Evolutionary conservation across 2,329 filamentous ascomycete species (phyloP).

Genomic region (Venturia aucupariae): DNA sequence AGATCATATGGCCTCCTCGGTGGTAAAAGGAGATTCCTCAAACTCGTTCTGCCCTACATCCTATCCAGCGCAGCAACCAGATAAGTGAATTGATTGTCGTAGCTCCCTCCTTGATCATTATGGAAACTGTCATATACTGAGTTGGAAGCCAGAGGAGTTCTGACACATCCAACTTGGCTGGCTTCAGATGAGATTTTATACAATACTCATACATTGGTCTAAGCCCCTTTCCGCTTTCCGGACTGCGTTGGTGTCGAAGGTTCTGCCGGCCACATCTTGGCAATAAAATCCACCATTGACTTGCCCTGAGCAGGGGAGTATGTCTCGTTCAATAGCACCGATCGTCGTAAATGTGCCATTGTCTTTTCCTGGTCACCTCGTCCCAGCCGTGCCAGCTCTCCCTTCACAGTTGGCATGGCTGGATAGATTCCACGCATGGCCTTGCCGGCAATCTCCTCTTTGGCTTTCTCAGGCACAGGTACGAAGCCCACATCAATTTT

Average conservation of each 20-base stretch:
- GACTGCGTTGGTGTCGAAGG: not conserved
- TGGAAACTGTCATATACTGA: not conserved
- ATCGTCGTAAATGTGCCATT: slow-evolving; percentile 3
- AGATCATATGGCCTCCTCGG: no score
- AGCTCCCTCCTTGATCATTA: not conserved
- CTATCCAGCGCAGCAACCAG: not conserved
- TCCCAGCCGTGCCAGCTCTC: not conserved
- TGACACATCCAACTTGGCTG: not conserved
- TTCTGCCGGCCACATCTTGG: slow-evolving; percentile 8
- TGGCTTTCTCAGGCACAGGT: not conserved
- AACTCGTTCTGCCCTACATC: not conserved
- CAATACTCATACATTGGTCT: not conserved
- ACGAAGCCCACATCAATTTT: slow-evolving; percentile 2
- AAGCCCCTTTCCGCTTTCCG: not conserved
- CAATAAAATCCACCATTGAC: slow-evolving; percentile 9
- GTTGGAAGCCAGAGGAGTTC: not conserved
- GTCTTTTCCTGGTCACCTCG: not conserved
- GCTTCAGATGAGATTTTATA: not conserved
- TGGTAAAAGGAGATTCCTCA: not conserved
- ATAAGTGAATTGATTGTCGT: not conserved
- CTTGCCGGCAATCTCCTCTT: not conserved
- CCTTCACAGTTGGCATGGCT: not conserved
- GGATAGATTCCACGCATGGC: slow-evolving; percentile 6
- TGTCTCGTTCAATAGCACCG: slow-evolving; percentile 5
- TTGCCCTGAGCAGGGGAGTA: slow-evolving; percentile 9